Base-by-base conservation (phyloP, 371 early-diverging fungal species). In the Mortierella sp. region DNA sequence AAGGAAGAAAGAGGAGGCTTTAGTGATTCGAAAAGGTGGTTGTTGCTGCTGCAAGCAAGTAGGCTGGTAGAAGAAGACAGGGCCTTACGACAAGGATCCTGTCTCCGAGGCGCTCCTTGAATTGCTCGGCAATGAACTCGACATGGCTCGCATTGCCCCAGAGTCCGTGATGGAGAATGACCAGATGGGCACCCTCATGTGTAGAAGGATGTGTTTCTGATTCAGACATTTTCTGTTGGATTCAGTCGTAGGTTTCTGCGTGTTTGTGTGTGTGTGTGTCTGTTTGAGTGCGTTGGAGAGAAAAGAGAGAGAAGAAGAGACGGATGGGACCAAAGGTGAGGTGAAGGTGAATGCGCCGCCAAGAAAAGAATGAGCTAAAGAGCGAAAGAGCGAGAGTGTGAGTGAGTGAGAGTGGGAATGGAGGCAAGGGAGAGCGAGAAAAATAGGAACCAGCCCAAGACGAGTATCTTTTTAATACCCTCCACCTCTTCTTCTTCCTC, bases 121-220 rank as follows among this genome's bases (percentile, higher is more conserved):
- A 76, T 44, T 72, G 72, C 25, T 76, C 55, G 55, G 68, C 77
- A 63, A 76, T 71, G 52, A 72, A 76, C 23, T 71, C 64, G 57
- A 76, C 68, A 65, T 76, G 77, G 29, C 68, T 57, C 16, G 64
- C 68, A 45, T 71, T 71, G 9, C 77, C 77, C 77, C 77, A 76
- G 16, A 76, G 62, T 19, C 77, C 77, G 26, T 76, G 72, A 44
- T 72, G 64, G 4, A 76, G 52, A 45, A 76, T 53, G 9, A 76
- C 65, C 21, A 76, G 57, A 53, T 76, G 77, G n/a, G 68, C 58
- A 26, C 76, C 76, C 25, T 62, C 59, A 45, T 75, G 75, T 4
- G 63, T 7, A 2, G 48, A 51, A 7, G 18, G 2, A 19, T 48
- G 60, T 18, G 66, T 48, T 45, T 60, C 45, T 46, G 60, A 7